Evolutionary conservation across 371 early-diverging fungal genomes (phyloP), one percentile per base, ranked within the genome.

Genomic region (Mortierella sp.): DNA sequence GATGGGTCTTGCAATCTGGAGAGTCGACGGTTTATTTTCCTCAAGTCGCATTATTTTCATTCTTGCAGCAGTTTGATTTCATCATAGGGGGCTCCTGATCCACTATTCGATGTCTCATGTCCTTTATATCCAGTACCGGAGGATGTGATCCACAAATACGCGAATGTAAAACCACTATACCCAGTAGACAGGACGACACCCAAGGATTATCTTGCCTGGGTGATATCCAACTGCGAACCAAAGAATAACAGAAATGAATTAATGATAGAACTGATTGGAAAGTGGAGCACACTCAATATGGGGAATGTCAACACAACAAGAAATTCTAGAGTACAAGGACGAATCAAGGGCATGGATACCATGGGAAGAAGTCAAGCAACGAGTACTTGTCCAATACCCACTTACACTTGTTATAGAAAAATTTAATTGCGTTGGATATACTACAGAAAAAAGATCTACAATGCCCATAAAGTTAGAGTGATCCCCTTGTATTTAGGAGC

Each of bases 401-500:
- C 78, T 79, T 26, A 60, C 64, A 14, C 62, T 80, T n/a, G 72
- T 62, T 0, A 49, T 71, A 16, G 81, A 85, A 57, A 83, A 84
- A 60, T 83, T 73, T 3, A 73, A 73, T 52, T 83, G 77, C 11
- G 14, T 59, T 28, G 68, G 77, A 20, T 83, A 84, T 24, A 57
- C 77, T 20, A 83, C 77, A n/a, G 84, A 83, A n/a, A 83, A n/a
- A 84, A 84, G 57, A 68, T 78, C 28, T 84, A 83, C 35, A 57
- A 84, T 60, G 73, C 69, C 9, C 9, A 83, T 1, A 28, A 40
- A 11, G 60, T 39, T 11, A 69, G 77, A 5, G 54, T 70, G 10
- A 83, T 83, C 26, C 83, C 84, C 2, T 52, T 84, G 20, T 84
- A 76, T 40, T 54, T 77, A 57, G 83, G 84, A 8, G 79, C 84